Evolutionary conservation across 768 basidiomycete genomes (phyloP).

Genomic region (Dacryopinax primogenitus): DNA sequence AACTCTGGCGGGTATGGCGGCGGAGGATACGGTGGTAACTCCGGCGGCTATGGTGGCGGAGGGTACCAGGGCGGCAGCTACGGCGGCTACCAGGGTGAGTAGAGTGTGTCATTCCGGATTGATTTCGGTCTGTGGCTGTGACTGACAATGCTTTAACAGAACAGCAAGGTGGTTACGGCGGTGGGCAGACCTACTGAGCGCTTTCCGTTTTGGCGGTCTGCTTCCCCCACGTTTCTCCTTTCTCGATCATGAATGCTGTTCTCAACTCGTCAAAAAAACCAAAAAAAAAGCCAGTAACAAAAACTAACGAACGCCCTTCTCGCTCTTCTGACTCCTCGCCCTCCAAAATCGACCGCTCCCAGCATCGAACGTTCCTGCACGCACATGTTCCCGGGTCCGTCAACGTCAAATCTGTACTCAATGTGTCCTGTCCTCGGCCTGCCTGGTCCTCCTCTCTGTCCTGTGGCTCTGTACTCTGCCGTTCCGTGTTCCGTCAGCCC

Average conservation of each 20-base stretch:
- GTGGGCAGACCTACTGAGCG: slow-evolving; percentile 15
- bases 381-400: slow-evolving; percentile 6
- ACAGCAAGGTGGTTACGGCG: slow-evolving; percentile 16
- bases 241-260: neutral
- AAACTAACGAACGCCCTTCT: slow-evolving; percentile 4
- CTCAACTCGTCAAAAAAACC: neutral
- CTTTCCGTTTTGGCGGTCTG: slow-evolving; percentile 4
- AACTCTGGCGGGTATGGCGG: slow-evolving; percentile 19
- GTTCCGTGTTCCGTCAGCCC: slow-evolving; percentile 3
- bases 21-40: slow-evolving; percentile 14
- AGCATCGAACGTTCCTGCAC: slow-evolving; percentile 3
- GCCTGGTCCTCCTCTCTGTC: slow-evolving; percentile 6
- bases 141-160: slow-evolving; percentile 13
- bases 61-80: slow-evolving; percentile 20
- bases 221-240: neutral
- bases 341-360: slow-evolving; percentile 6
- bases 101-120: no score
- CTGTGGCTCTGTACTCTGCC: slow-evolving; percentile 2
- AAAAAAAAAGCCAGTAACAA: neutral
- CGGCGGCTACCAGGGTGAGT: slow-evolving; percentile 17
- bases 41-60: slow-evolving; percentile 13
- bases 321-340: neutral
- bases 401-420: slow-evolving; percentile 9
- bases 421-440: slow-evolving; percentile 8
- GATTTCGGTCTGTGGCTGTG: neutral